Evolutionary conservation across 208 protist genomes (phyloP).

Genomic region (Strigomonas galati): DNA sequence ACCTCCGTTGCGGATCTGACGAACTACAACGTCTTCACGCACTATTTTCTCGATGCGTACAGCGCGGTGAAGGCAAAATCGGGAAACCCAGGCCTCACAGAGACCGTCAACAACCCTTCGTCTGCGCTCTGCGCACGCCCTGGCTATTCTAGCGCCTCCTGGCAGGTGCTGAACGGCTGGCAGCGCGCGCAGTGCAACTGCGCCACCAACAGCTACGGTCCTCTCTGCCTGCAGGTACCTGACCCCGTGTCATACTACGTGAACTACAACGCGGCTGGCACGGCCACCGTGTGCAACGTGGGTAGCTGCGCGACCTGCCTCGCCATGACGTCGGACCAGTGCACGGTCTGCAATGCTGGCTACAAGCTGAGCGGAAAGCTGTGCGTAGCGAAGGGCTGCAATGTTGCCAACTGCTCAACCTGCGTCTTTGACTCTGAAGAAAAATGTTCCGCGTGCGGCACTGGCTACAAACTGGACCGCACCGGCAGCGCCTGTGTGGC

Average conservation of each 20-base stretch:
- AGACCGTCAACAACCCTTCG: background rate
- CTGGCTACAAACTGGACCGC: too few relatives aligned
- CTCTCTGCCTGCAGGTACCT: background rate
- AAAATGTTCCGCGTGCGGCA: too few relatives aligned
- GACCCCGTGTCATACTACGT: background rate
- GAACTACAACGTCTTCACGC: background rate
- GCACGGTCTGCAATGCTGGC: too few relatives aligned
- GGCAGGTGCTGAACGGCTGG: background rate
- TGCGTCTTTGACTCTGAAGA: too few relatives aligned
- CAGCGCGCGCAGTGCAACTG: background rate
- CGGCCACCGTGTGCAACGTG: too few relatives aligned
- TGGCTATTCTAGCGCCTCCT: background rate
- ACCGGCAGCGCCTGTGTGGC: too few relatives aligned
- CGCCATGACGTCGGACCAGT: too few relatives aligned
- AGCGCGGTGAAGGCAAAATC: background rate
- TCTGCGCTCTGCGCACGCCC: background rate
- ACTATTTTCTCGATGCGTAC: background rate
- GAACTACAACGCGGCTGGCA: too few relatives aligned
- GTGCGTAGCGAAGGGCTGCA: too few relatives aligned
- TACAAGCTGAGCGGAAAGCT: too few relatives aligned
- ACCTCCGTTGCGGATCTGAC: background rate
- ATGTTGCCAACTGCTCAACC: too few relatives aligned
- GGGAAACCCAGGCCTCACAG: background rate
- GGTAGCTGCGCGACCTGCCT: too few relatives aligned
- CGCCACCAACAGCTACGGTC: background rate